These are phyloP conservation scores for Bipolaris cookei DNA, from an alignment of 2,329 filamentous ascomycete genomes.

Conservation along the genomic window DNA sequence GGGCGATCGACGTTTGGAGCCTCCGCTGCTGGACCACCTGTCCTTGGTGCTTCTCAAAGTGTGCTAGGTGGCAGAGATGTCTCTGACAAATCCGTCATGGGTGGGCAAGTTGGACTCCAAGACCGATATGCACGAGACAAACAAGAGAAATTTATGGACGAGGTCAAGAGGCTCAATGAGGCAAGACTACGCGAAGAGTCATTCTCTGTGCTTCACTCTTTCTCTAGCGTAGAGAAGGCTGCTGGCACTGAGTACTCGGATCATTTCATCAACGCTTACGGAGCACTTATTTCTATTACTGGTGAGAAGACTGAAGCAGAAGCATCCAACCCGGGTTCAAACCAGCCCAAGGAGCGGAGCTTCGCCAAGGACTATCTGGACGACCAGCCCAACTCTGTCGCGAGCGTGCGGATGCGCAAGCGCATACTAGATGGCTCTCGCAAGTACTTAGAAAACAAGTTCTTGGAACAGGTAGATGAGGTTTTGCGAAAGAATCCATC, in stretches of 20 bases:
- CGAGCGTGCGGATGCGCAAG: slow-evolving; percentile 72
- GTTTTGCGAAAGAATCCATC: slow-evolving; percentile 82
- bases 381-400: slow-evolving; percentile 69
- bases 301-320: slow-evolving; percentile 67
- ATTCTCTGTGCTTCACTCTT: slow-evolving; percentile 77
- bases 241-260: slow-evolving; percentile 74
- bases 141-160: slow-evolving; percentile 79
- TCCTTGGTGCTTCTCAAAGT: slow-evolving; percentile 78
- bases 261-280: slow-evolving; percentile 82
- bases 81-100: slow-evolving; percentile 61
- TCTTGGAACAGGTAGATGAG: slow-evolving; percentile 77
- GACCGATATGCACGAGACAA: slow-evolving; percentile 82
- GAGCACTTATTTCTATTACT: slow-evolving; percentile 78
- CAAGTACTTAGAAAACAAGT: slow-evolving; percentile 78
- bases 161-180: slow-evolving; percentile 78
- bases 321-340: slow-evolving; percentile 61
- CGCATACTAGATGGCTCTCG: slow-evolving; percentile 81
- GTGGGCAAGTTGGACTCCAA: slow-evolving; percentile 62
- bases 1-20: slow-evolving; percentile 62
- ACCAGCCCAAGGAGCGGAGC: slow-evolving; percentile 74
- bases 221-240: slow-evolving; percentile 74
- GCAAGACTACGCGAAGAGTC: slow-evolving; percentile 69
- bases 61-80: slow-evolving; percentile 67
- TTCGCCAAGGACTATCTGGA: slow-evolving; percentile 80
- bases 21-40: slow-evolving; percentile 74